Percentiles rank a stretch among this genome's conserved stretches.
Conservation (phyloP, 495 filamentous ascomycete genomes). For the Cercophora sp. region DNA sequence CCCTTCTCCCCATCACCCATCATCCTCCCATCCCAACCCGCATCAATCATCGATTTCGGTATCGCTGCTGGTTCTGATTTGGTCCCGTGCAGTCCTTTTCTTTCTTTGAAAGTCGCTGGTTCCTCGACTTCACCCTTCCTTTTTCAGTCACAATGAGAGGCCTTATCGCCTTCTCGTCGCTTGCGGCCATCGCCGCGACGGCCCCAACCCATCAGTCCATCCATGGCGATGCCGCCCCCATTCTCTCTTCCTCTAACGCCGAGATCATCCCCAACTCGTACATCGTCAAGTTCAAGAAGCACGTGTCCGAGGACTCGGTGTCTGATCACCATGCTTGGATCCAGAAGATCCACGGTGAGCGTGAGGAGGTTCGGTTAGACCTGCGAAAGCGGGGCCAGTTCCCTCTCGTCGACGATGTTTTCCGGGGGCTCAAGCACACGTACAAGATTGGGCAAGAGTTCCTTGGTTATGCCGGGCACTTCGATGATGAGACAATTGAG, state of each 20-base stretch:
- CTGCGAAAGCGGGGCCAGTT: conserved; percentile 86
- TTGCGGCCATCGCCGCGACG: conserved; percentile 65
- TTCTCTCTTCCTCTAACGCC: conserved; percentile 74
- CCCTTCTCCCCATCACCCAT: too few relatives aligned
- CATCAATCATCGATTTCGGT: too few relatives aligned
- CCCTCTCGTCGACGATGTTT: conserved; percentile 64
- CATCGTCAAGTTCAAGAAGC: conserved; percentile 98
- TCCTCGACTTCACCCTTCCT: conserved; percentile 36
- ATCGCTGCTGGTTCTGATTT: conserved; percentile 26
- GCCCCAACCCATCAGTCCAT: conserved; percentile 74
- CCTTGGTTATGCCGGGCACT: conserved; percentile 92
- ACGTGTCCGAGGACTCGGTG: conserved; percentile 65
- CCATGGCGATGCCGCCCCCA: conserved; percentile 80
- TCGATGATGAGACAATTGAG: conserved; percentile 89
- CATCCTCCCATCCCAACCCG: too few relatives aligned
- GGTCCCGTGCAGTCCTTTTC: conserved; percentile 19
- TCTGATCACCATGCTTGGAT: conserved; percentile 87
- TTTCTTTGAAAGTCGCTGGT: conserved; percentile 37
- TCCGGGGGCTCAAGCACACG: conserved; percentile 87
- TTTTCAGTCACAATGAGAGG: conserved; percentile 64
- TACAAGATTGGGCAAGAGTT: conserved; percentile 82
- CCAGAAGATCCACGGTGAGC: conserved; percentile 68
- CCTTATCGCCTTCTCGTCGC: conserved; percentile 61
- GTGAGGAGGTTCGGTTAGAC: conserved; percentile 61
- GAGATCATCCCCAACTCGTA: conserved; percentile 82